These are phyloP conservation scores for Tricholoma sp. DNA, from an alignment of 768 basidiomycete genomes.

Conservation along the genomic window DNA sequence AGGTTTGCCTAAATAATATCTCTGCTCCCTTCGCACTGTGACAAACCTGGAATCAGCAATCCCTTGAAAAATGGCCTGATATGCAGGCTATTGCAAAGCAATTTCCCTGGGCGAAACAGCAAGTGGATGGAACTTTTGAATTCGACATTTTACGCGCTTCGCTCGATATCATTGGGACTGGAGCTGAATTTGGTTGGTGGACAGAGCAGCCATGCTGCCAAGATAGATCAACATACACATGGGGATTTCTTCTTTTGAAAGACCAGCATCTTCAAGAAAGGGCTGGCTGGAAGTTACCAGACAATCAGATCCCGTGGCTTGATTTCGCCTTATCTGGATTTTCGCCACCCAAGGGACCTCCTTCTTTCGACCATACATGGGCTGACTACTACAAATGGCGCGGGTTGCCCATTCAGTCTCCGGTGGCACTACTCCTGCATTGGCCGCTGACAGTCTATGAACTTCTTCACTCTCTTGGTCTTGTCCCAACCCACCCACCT, in stretches of 20 bases:
- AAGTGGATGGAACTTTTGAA: conserved; percentile 9
- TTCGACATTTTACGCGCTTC: conserved; percentile 13
- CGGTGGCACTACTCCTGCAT: conserved; percentile 39
- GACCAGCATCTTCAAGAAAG: conserved; percentile 25
- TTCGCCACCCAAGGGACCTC: conserved; percentile 20
- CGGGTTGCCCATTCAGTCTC: conserved; percentile 35
- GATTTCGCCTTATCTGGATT: conserved; percentile 21
- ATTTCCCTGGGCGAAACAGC: conserved; percentile 19
- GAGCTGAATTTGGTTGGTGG: conserved; percentile 36
- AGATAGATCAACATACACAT: conserved; percentile 18
- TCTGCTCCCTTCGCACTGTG: background rate
- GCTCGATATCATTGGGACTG: conserved; percentile 27
- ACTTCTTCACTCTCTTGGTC: conserved; percentile 28
- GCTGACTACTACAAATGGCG: conserved; percentile 42
- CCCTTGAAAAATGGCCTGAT: conserved; percentile 2
- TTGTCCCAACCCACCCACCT: conserved; percentile 20
- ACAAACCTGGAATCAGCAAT: background rate
- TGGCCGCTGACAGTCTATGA: conserved; percentile 38
- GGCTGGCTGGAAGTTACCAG: conserved; percentile 32
- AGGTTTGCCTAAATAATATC: background rate
- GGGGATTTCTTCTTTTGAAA: conserved; percentile 28
- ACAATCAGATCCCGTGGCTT: conserved; percentile 26
- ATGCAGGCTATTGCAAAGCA: conserved; percentile 17
- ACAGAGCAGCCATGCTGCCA: conserved; percentile 19
- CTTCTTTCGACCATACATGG: conserved; percentile 31